A percentile compares a stretch with the other conserved stretches of the same genome.
phyloP scores from a whole-genome alignment of 2,329 filamentous ascomycete species.

The Tolypocladium capitatum region DNA sequence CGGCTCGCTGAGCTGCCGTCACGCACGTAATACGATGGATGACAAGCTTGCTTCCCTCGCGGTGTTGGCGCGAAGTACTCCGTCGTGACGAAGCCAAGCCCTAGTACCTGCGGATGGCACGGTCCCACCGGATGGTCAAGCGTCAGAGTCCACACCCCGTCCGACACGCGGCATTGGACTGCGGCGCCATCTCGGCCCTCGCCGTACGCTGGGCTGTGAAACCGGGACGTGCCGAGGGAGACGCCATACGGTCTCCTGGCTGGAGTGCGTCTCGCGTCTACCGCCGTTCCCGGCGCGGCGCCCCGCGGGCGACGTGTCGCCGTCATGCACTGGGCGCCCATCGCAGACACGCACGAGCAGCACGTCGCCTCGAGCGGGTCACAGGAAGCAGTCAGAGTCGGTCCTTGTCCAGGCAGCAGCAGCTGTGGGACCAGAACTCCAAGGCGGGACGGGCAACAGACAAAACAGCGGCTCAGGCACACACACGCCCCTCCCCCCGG shows the following conservation, averaged over 20 bases:
- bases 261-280: too few relatives aligned
- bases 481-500: too few relatives aligned
- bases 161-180: not conserved
- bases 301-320: too few relatives aligned
- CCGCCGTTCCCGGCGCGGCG: not conserved
- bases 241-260: too few relatives aligned
- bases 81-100: not conserved
- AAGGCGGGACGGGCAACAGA: too few relatives aligned
- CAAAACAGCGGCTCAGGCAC: too few relatives aligned
- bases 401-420: not conserved
- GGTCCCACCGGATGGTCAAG: not conserved
- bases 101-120: too few relatives aligned
- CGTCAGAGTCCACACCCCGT: too few relatives aligned
- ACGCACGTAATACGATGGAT: not conserved
- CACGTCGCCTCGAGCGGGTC: not conserved
- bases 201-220: not conserved
- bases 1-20: not conserved
- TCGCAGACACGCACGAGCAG: not conserved
- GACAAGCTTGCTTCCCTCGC: not conserved
- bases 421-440: too few relatives aligned
- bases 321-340: too few relatives aligned
- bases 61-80: not conserved
- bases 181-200: slow-evolving; percentile 1
- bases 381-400: too few relatives aligned
- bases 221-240: not conserved